Base-by-base conservation (phyloP, 2,329 filamentous ascomycete species). In the Colletotrichum tofieldiae region DNA sequence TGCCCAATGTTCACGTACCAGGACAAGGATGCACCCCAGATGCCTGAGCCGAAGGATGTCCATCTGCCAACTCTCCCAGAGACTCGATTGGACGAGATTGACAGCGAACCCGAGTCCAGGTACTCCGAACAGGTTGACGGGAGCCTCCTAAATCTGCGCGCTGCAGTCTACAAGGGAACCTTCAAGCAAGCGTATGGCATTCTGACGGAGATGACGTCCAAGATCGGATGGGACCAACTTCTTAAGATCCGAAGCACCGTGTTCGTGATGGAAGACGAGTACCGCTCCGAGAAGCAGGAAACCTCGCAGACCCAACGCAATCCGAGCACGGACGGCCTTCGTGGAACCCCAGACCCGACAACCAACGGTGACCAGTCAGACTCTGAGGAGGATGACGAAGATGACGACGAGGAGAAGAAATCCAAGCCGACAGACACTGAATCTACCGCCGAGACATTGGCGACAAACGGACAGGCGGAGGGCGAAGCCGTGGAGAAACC, bases 1-100 rank as follows among this genome's bases (percentile, higher is more conserved):
- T 99, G 96, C 82, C 96, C 96, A 11, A 99, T 99, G 96, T 99
- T 99, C 82, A 99, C 96, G 8, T 98, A 99, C 82, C 96, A 98
- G 82, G 96, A 99, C 83, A 98, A 98, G 82, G 96, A 99, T 81
- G 93, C 95, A 7, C 96, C 96, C 4, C 85, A 96, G 72, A 96
- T 98, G 93, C 96, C 96, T 1, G 95, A 98, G 79, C 95, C 96
- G 0, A 93, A 93, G 77, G 93, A 95, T 67, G 93, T 98, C 52
- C 91, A 93, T 76, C 89, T 99, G 18, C 96, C 96, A 0, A 93
- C 96, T 20, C 88, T 98, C 64, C 89, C 93, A 0, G 96, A 98
- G 82, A 97, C 94, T 23, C 91, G 95, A 70, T 90, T 98, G 65
- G 96, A 99, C 77, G 96, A 99, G 80, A 98, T 99, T 76, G 96